A percentile compares a stretch with the other conserved stretches of the same genome.
phyloP scores from a whole-genome alignment of 805 yeast genomes.

The Wickerhamiella spandovensis region DNA sequence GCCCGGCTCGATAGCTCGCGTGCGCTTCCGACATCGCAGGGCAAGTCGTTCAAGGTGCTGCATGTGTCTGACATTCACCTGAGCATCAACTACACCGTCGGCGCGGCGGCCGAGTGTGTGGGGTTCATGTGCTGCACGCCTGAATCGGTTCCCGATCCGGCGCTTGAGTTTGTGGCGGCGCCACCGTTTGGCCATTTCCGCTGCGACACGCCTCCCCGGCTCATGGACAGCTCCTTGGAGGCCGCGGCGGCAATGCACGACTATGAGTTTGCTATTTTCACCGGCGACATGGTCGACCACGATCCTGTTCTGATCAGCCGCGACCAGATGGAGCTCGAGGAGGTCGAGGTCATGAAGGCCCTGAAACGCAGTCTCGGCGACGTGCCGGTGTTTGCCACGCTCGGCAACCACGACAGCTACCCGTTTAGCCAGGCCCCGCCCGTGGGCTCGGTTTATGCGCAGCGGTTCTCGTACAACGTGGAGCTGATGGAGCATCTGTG shows the following conservation, averaged over 20 bases:
- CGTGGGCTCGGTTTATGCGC: constrained; percentile 30
- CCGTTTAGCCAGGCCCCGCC: constrained; percentile 63
- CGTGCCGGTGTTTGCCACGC: constrained; percentile 45
- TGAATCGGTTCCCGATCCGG: constrained; percentile 28
- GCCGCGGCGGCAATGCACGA: constrained; percentile 23
- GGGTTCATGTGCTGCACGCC: constrained; percentile 45
- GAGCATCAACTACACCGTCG: constrained; percentile 35
- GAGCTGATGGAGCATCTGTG: constrained; percentile 38
- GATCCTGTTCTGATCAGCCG: constrained; percentile 34
- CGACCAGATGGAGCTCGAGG: constrained; percentile 41
- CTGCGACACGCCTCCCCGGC: constrained; percentile 54
- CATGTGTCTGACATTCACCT: constrained; percentile 58
- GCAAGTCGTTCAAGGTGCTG: constrained; percentile 40
- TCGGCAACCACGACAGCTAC: constrained; percentile 63
- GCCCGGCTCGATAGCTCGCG: constrained; percentile 25
- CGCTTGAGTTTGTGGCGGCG: constrained; percentile 33
- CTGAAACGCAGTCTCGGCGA: constrained; percentile 38
- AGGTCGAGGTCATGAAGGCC: constrained; percentile 36
- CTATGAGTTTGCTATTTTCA: constrained; percentile 52
- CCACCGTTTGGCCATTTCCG: constrained; percentile 45
- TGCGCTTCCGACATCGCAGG: not conserved
- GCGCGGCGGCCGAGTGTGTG: constrained; percentile 29
- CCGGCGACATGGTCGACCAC: constrained; percentile 67
- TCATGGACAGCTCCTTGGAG: constrained; percentile 45
- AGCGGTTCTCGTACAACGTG: constrained; percentile 34